Base-by-base conservation (phyloP, 371 early-diverging fungal genomes). In the Syncephalastrum monosporum region DNA sequence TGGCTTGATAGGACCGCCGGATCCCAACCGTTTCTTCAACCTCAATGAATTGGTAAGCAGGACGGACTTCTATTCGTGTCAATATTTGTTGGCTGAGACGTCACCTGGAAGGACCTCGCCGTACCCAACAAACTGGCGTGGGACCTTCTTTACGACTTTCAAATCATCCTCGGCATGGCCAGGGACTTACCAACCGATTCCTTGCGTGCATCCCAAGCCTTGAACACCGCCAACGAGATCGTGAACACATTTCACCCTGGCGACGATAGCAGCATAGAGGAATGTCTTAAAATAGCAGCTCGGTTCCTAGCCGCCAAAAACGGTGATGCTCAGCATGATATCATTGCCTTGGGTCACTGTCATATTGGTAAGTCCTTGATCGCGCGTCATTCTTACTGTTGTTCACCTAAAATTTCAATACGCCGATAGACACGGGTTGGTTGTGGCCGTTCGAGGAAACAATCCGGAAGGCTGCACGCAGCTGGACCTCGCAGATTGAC, bases 381-480 rank as follows among this genome's bases (percentile, higher is more conserved):
- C 64, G 54, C 4, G 3, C 42, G 16, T 12, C 45, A 16, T 13
- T 13, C 1, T 10, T 7, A 14, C 7, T 48, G 14, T 42, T 25
- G 14, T 15, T 14, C 3, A 29, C 8, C 13, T n/a, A 8, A 5
- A 42, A 7, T 24, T 42, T 24, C 27, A 33, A 33, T 12, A 12
- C 10, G 10, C 10, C 10, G 0, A 33, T 10, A 75, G 83, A 87
- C 65, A 84, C 88, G 5, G 88, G 85, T n/a, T 92, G 89, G 91
- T 78, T 90, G 29, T 95, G 97, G 99, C 93, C 95, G 0, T 97
- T 85, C 67, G 97, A 87, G 60, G 98, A 98, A 67, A 98, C 99
- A 3, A 93, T 92, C 50, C 89, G 98, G 44, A 98, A 98, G 78
- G 83, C 89, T 8, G 97, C 96, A 4, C 79, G 98, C 33, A 47